Evolutionary conservation across 2,329 filamentous ascomycete species (phyloP), one percentile per base, ranked within the genome.

Genomic region (Talaromyces rugulosus): DNA sequence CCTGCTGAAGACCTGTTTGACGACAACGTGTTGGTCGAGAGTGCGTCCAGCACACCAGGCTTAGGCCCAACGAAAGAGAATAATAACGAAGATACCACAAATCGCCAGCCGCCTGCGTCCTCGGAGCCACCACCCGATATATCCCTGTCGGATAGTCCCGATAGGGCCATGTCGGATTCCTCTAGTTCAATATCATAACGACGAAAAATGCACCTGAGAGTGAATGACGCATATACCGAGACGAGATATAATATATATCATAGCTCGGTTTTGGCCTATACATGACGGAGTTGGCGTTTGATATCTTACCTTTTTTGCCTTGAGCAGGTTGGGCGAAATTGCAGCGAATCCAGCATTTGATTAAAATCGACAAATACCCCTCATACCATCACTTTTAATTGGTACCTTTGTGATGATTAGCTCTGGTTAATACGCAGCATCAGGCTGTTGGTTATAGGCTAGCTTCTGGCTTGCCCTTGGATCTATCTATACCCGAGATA

Each of bases 1-100:
- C 91, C 92, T 7, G 69, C 69, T 7, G 74, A 77, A 58, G 73
- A 75, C 27, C 63, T 63, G 44, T 69, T 69, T 2, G 68, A 72
- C 55, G 67, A 69, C 31, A 62, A 65, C 28, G 70, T 65, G 14
- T 66, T 66, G 18, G 58, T 74, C 36, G 72, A 74, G 52, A 75
- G 72, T 56, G 61, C 70, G 11, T 73, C 72, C 3, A 76, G 71
- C 58, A 75, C 72, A 11, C 70, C 74, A 5, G 72, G 68, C 2
- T 59, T 72, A 28, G 63, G 65, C 28, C 68, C 70, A 23, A 62
- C 58, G 12, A 23, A 59, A 68, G 69, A 27, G 66, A 65, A 42
- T 31, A 28, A 27, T 52, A 31, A 59, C 55, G 42, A 56, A 59
- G 16, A 50, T 12, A 52, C 31, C 23, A 51, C n/a, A 34, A 18